These are phyloP conservation scores for Verticillium nonalfalfae DNA, from an alignment of 2,329 filamentous ascomycete species.

Conservation along the genomic window DNA sequence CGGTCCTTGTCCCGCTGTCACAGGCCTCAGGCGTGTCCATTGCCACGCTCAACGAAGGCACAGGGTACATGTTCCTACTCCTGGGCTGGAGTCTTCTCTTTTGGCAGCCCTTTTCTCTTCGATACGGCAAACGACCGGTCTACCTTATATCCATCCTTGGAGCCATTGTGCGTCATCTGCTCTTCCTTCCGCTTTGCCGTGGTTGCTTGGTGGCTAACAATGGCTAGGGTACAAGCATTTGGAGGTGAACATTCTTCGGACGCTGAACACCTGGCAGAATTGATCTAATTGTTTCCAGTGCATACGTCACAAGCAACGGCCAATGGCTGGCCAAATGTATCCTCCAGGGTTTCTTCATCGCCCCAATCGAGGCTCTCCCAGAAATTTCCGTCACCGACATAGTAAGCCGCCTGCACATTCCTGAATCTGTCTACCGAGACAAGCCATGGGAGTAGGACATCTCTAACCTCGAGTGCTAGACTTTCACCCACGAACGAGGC, in stretches of 20 bases:
- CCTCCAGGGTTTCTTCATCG: constrained; percentile 33
- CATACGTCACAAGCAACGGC: constrained; percentile 28
- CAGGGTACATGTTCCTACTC: constrained; percentile 35
- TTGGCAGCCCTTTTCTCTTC: constrained; percentile 39
- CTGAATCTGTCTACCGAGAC: neutral
- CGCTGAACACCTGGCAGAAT: too few species aligned
- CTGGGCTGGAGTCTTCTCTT: constrained; percentile 37
- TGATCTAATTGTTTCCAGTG: constrained; percentile 22
- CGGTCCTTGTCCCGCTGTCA: constrained; percentile 27
- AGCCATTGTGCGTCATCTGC: constrained; percentile 15
- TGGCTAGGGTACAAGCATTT: too few species aligned
- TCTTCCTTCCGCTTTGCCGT: too few species aligned
- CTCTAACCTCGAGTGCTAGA: constrained; percentile 8
- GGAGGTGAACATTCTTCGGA: too few species aligned
- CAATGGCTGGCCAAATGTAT: constrained; percentile 40
- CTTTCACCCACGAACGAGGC: constrained; percentile 33
- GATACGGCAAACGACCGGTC: constrained; percentile 34
- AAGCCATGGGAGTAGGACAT: constrained; percentile 1
- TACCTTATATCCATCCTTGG: constrained; percentile 27
- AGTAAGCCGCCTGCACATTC: constrained; percentile 11
- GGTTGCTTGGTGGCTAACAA: too few species aligned
- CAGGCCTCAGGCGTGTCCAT: constrained; percentile 23
- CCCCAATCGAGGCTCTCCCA: constrained; percentile 38
- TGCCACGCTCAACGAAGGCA: constrained; percentile 29
- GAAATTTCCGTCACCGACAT: constrained; percentile 37